Evolutionary conservation across 345 rosid species (phyloP).

Genomic region (Dovyalis caffra): DNA sequence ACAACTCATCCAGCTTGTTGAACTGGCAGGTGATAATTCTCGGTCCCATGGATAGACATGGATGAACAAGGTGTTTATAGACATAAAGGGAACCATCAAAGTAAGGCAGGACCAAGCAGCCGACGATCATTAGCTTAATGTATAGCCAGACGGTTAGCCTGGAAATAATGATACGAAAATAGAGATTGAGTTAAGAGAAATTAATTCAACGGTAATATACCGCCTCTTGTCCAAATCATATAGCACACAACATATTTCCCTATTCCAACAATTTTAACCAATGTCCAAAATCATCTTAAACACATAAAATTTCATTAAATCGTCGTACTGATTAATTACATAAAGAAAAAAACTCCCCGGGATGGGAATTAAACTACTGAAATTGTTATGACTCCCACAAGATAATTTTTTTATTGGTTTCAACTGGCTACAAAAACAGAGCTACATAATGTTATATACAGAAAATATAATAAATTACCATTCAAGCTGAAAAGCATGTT

Average conservation of each 20-base stretch:
- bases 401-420: neutral
- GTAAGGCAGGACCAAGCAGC: conserved; percentile 20
- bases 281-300: neutral
- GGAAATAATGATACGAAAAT: neutral
- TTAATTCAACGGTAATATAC: neutral
- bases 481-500: conserved; percentile 27
- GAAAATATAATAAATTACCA: conserved; percentile 24
- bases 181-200: neutral
- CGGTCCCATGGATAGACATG: conserved; percentile 16
- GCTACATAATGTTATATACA: neutral
- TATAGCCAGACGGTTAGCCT: conserved; percentile 34
- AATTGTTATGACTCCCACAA: neutral
- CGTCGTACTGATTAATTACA: neutral
- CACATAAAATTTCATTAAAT: neutral
- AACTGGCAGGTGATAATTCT: conserved; percentile 13
- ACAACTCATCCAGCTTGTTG: neutral
- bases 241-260: neutral
- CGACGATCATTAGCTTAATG: conserved; percentile 24
- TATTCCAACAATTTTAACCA: neutral
- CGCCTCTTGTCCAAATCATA: neutral
- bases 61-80: conserved; percentile 28
- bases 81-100: conserved; percentile 34
- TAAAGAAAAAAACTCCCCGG: neutral
- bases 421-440: neutral
- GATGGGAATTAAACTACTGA: neutral